Conservation (phyloP, 768 basidiomycete species). For the Tylopilus felleus region DNA sequence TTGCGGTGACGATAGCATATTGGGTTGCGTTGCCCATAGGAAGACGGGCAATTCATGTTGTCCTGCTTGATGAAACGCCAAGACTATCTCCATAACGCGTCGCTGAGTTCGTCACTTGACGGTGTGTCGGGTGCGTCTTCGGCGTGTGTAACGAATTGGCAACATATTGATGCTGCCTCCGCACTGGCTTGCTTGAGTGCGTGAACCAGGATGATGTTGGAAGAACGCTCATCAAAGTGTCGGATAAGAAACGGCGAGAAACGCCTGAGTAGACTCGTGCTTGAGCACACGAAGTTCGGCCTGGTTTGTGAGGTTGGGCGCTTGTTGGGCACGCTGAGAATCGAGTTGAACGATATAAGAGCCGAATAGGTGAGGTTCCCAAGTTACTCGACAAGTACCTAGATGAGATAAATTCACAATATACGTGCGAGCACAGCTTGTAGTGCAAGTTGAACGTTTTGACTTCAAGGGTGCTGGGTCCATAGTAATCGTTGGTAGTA, state of each 20-base stretch:
- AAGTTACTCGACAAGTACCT: too few relatives aligned
- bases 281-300: slow-evolving; percentile 31
- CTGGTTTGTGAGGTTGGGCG: slow-evolving; percentile 26
- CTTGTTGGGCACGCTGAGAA: slow-evolving; percentile 30
- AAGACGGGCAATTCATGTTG: slow-evolving; percentile 52
- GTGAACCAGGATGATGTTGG: slow-evolving; percentile 52
- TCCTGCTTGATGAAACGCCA: slow-evolving; percentile 46
- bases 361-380: background rate
- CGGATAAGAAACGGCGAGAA: slow-evolving; percentile 40
- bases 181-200: slow-evolving; percentile 42
- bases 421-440: too few relatives aligned
- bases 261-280: slow-evolving; percentile 39
- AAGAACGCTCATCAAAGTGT: slow-evolving; percentile 46
- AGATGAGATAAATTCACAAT: too few relatives aligned
- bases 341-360: background rate
- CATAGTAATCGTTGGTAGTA: too few relatives aligned
- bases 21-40: slow-evolving; percentile 40
- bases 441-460: too few relatives aligned
- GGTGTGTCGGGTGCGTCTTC: slow-evolving; percentile 31
- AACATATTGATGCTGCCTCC: slow-evolving; percentile 37
- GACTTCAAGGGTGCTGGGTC: too few relatives aligned
- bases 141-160: slow-evolving; percentile 33
- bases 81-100: slow-evolving; percentile 45
- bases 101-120: slow-evolving; percentile 19
- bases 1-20: slow-evolving; percentile 21